Base-by-base conservation (phyloP, 345 rosid genomes). In the Combretum micranthum region DNA sequence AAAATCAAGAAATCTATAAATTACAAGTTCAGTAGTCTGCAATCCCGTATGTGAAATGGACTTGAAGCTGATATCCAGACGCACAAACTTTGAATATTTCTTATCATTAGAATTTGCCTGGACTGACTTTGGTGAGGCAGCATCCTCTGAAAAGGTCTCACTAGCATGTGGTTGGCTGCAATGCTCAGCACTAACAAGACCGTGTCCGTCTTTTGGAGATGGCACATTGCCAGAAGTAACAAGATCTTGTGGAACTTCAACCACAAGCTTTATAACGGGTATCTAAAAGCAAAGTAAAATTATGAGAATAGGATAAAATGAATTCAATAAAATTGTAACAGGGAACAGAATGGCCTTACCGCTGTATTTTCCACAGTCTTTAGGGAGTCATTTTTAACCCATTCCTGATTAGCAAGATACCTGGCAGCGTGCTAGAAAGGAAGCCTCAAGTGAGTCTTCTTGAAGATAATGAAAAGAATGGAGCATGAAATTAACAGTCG, bases 331-430 rank as follows among this genome's bases (percentile, higher is more conserved):
- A 63, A 54, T 3, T 50, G 70, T 68, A 50, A 53, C 46, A 15
- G 55, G 54, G 15, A 44, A 25, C 58, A 46, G 56, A 43, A 61
- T 65, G 62, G 61, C 67, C 69, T 80, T 88, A 92, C 98, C 72
- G 96, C 96, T 62, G 98, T 92, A 75, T 92, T 88, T 77, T 92
- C 98, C 71, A 92, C 96, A 20, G 90, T 85, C 80, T 86, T 92
- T 73, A 92, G 70, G 50, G 98, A 92, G 68, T 92, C 98, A 69
- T 77, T 81, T 76, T 88, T 92, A 44, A 92, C 96, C 98, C 98
- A 92, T 75, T 92, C 98, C 82, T 92, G 98, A 63, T 92, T 92
- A 59, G 89, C 95, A 59, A 92, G 98, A 73, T 88, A 92, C 77
- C 98, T 81, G 53, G 98, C 96, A 61, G 98, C 98, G 67, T 86